phyloP scores from a whole-genome alignment of 257 asterid genomes.

The Solanum paucissectum region DNA sequence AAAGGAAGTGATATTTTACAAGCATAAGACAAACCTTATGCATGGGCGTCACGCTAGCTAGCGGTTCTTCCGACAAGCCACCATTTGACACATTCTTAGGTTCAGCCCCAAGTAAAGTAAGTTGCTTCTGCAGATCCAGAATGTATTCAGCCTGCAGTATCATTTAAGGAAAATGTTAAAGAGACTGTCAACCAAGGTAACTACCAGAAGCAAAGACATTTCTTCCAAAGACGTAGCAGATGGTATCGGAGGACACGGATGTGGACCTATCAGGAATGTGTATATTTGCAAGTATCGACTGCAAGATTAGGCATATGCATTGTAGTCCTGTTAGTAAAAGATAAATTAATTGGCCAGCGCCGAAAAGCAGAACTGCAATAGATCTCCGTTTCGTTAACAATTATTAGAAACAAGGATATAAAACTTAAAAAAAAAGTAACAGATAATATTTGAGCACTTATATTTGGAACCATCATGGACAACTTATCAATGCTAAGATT shows the following conservation, averaged over 20 bases:
- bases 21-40: constrained; percentile 48
- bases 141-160: constrained; percentile 75
- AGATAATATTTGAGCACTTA: neutral
- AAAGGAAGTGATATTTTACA: neutral
- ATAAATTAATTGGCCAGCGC: neutral
- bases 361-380: neutral
- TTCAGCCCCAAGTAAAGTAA: constrained; percentile 65
- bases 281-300: neutral
- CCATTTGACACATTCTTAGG: constrained; percentile 60
- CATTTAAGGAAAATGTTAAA: neutral
- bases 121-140: constrained; percentile 90
- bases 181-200: neutral
- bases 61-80: constrained; percentile 59
- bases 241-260: neutral
- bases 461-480: neutral
- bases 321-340: neutral
- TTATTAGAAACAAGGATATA: neutral
- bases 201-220: neutral
- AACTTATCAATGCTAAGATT: neutral
- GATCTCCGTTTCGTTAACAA: neutral
- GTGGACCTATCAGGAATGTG: neutral
- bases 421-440: too few relatives aligned
- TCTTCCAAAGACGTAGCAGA: neutral
- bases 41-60: constrained; percentile 52
- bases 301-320: neutral